Conservation (phyloP, 148 eudicot species). For the Chenopodium quinoa region DNA sequence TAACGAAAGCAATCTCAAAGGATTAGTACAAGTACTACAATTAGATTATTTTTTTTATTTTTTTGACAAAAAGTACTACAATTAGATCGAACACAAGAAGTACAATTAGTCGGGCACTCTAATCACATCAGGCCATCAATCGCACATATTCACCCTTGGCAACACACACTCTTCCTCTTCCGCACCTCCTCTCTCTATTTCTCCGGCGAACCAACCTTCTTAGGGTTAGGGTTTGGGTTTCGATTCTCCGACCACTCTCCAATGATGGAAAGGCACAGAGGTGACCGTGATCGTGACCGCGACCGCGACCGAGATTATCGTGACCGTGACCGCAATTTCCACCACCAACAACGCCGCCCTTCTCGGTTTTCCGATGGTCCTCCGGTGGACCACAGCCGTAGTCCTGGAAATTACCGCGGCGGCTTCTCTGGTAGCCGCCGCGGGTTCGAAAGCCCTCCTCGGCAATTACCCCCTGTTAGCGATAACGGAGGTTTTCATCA, state of each 20-base stretch:
- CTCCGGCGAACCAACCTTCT: neutral
- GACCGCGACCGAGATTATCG: slow-evolving; percentile 30
- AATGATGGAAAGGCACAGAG: slow-evolving; percentile 39
- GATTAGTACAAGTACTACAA: too few relatives aligned
- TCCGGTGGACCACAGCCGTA: slow-evolving; percentile 29
- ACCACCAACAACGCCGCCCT: slow-evolving; percentile 40
- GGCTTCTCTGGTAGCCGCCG: slow-evolving; percentile 40
- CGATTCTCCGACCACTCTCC: slow-evolving; percentile 2
- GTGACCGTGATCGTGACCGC: slow-evolving; percentile 31
- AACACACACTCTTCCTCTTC: neutral
- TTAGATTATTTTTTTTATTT: too few relatives aligned
- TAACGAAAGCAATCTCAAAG: too few relatives aligned
- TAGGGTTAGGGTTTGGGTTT: slow-evolving; percentile 30
- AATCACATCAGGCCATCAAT: neutral
- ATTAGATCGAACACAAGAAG: neutral
- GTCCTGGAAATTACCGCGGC: slow-evolving; percentile 34
- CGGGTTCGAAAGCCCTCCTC: slow-evolving; percentile 53
- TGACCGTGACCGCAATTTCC: slow-evolving; percentile 31
- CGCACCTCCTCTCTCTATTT: neutral
- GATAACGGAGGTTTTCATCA: slow-evolving; percentile 25
- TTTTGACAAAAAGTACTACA: too few relatives aligned
- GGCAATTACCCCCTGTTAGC: slow-evolving; percentile 29
- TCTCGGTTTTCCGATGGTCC: slow-evolving; percentile 49
- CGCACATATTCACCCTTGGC: neutral
- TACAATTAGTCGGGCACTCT: neutral